These are phyloP conservation scores for Phylloporus sp. DNA, from an alignment of 768 basidiomycete species.

Conservation along the genomic window DNA sequence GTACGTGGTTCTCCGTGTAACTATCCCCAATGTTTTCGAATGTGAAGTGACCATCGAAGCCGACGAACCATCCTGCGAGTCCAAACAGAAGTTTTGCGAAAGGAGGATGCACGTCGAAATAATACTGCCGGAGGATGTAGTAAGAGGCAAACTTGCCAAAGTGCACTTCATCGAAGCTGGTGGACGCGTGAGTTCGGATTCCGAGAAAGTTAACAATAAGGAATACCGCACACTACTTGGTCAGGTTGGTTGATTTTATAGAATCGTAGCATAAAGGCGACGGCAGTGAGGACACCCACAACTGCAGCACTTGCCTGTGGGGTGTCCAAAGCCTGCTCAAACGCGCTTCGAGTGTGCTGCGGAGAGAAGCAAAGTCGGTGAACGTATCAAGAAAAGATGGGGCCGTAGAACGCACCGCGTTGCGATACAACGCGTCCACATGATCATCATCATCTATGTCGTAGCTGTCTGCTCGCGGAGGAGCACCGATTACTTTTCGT, in stretches of 20 bases:
- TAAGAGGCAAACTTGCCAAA: constrained; percentile 98
- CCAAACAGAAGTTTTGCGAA: constrained; percentile 94
- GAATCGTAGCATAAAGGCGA: constrained; percentile 82
- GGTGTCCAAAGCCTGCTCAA: constrained; percentile 62
- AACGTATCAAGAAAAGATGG: constrained; percentile 8
- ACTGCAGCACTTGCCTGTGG: constrained; percentile 55
- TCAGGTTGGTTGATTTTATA: constrained; percentile 94
- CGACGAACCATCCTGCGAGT: constrained; percentile 92
- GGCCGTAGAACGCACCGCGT: constrained; percentile 36
- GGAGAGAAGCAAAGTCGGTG: constrained; percentile 16
- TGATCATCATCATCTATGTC: constrained; percentile 50
- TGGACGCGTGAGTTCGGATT: constrained; percentile 4
- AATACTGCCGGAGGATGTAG: constrained; percentile 91
- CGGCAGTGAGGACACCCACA: constrained; percentile 59
- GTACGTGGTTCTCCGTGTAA: constrained; percentile 81
- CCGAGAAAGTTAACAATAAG: neutral
- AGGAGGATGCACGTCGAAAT: constrained; percentile 99
- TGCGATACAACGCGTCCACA: constrained; percentile 44
- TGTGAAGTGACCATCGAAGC: constrained; percentile 89
- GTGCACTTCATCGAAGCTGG: constrained; percentile 95
- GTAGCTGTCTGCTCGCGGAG: constrained; percentile 21
- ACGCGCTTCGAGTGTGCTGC: constrained; percentile 53
- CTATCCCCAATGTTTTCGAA: constrained; percentile 96
- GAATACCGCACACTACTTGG: constrained; percentile 75
- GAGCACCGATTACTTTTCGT: constrained; percentile 16